These are phyloP conservation scores for Coemansia sp. DNA, from an alignment of 192 early-diverging fungal species.

Conservation along the genomic window DNA sequence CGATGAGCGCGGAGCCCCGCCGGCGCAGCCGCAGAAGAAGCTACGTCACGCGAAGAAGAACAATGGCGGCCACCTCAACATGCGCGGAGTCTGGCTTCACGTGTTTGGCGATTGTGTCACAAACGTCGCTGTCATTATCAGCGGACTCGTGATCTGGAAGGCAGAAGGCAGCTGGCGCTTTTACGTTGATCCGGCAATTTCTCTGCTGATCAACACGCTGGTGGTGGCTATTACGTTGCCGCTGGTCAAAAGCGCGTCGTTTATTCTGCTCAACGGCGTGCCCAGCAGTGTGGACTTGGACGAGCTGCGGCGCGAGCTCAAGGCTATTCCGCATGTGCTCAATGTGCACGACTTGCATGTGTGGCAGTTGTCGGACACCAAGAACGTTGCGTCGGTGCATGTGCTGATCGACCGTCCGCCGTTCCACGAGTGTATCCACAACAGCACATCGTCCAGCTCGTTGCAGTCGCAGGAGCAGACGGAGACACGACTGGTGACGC, in stretches of 20 bases:
- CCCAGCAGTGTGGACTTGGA: slow-evolving; percentile 68
- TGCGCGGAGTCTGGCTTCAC: slow-evolving; percentile 83
- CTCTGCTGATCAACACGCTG: slow-evolving; percentile 58
- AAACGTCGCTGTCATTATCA: slow-evolving; percentile 81
- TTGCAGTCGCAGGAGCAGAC: slow-evolving; percentile 9
- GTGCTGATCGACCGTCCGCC: slow-evolving; percentile 61
- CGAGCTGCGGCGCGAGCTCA: slow-evolving; percentile 62
- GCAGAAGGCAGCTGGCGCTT: slow-evolving; percentile 66
- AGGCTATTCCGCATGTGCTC: slow-evolving; percentile 62
- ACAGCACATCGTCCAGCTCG: slow-evolving; percentile 36
- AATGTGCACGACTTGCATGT: slow-evolving; percentile 90
- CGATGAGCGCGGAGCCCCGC: slow-evolving; percentile 6
- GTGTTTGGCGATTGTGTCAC: slow-evolving; percentile 88
- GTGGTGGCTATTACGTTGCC: slow-evolving; percentile 58
- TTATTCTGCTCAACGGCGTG: slow-evolving; percentile 80
- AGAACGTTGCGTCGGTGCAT: slow-evolving; percentile 82
- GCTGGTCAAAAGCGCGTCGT: slow-evolving; percentile 68
- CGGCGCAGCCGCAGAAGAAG: slow-evolving; percentile 20
- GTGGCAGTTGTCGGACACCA: slow-evolving; percentile 86
- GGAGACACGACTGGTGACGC: slow-evolving; percentile 38
- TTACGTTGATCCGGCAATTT: slow-evolving; percentile 85
- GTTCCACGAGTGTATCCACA: slow-evolving; percentile 48
- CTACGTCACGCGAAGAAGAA: slow-evolving; percentile 7
- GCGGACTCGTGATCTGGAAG: slow-evolving; percentile 75
- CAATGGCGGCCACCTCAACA: slow-evolving; percentile 59